phyloP scores from a whole-genome alignment of 1,284 basidiomycete species.

The Microbotryum intermedium region DNA sequence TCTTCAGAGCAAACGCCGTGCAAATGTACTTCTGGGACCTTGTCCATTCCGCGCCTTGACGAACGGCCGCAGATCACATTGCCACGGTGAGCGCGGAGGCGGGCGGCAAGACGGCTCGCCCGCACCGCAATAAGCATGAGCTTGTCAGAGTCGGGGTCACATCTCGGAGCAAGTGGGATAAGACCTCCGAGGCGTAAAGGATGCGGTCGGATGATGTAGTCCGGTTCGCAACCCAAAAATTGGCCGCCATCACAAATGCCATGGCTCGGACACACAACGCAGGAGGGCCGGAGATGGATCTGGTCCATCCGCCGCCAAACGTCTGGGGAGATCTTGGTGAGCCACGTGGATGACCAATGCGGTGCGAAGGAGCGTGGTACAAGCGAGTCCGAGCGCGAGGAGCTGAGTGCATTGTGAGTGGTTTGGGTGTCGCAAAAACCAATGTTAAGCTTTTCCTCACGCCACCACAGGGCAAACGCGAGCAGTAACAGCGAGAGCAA shows the following conservation, averaged over 20 bases:
- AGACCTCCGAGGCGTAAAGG: constrained; percentile 47
- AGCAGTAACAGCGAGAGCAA: constrained; percentile 43
- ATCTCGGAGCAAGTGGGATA: constrained; percentile 61
- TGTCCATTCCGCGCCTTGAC: too few relatives aligned
- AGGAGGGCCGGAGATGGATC: constrained; percentile 41
- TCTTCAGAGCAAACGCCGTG: too few relatives aligned
- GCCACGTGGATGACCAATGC: background rate
- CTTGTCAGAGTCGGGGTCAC: constrained; percentile 71
- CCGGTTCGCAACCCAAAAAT: constrained; percentile 60
- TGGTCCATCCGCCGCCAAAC: constrained; percentile 39
- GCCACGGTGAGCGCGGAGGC: constrained; percentile 37
- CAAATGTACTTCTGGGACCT: too few relatives aligned
- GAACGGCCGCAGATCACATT: constrained; percentile 30
- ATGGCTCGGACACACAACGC: constrained; percentile 75
- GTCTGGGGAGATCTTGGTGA: background rate
- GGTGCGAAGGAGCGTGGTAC: constrained; percentile 1
- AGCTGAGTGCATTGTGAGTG: constrained; percentile 55
- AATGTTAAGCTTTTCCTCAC: constrained; percentile 55
- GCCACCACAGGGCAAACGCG: constrained; percentile 42
- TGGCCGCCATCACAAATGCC: constrained; percentile 58
- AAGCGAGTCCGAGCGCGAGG: constrained; percentile 4
- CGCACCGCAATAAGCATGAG: constrained; percentile 67
- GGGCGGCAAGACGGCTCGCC: constrained; percentile 61
- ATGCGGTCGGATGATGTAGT: constrained; percentile 62
- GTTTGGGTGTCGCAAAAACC: constrained; percentile 72